phyloP scores from a whole-genome alignment of 2,329 filamentous ascomycete genomes.

The Alternaria angustiovoidea region DNA sequence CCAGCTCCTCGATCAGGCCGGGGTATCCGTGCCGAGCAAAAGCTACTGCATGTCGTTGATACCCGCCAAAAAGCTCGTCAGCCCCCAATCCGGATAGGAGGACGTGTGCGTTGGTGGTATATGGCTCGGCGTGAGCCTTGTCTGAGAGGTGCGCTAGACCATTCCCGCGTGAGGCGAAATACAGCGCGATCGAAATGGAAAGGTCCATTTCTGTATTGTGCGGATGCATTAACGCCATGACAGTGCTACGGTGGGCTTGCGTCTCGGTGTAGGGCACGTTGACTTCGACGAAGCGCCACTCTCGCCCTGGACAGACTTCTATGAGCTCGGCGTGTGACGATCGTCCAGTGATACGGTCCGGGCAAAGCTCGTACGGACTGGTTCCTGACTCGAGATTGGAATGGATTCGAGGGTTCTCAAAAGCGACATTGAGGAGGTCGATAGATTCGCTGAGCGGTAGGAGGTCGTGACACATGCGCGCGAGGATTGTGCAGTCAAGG shows the following conservation, averaged over 20 bases:
- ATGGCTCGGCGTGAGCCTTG: slow-evolving; percentile 51
- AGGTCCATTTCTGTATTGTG: slow-evolving; percentile 99
- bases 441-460: slow-evolving; percentile 73
- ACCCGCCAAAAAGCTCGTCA: slow-evolving; percentile 95
- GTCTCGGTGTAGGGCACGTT: slow-evolving; percentile 84
- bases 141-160: slow-evolving; percentile 55
- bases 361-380: slow-evolving; percentile 80
- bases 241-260: slow-evolving; percentile 69
- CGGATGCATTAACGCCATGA: slow-evolving; percentile 83
- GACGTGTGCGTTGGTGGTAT: slow-evolving; percentile 78
- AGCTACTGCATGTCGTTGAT: slow-evolving; percentile 81
- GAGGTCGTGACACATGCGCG: slow-evolving; percentile 79
- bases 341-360: slow-evolving; percentile 87
- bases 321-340: slow-evolving; percentile 79
- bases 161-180: slow-evolving; percentile 84
- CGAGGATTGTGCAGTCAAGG: slow-evolving; percentile 89
- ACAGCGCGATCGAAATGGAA: slow-evolving; percentile 91
- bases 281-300: slow-evolving; percentile 86
- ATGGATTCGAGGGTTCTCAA: slow-evolving; percentile 84
- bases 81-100: slow-evolving; percentile 92
- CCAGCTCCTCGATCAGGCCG: slow-evolving; percentile 81
- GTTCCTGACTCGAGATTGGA: slow-evolving; percentile 37
- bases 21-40: slow-evolving; percentile 73
- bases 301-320: slow-evolving; percentile 71
- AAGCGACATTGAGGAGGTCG: slow-evolving; percentile 94